Evolutionary conservation across 2,329 filamentous ascomycete genomes (phyloP).

Genomic region (Exophiala viscosa): DNA sequence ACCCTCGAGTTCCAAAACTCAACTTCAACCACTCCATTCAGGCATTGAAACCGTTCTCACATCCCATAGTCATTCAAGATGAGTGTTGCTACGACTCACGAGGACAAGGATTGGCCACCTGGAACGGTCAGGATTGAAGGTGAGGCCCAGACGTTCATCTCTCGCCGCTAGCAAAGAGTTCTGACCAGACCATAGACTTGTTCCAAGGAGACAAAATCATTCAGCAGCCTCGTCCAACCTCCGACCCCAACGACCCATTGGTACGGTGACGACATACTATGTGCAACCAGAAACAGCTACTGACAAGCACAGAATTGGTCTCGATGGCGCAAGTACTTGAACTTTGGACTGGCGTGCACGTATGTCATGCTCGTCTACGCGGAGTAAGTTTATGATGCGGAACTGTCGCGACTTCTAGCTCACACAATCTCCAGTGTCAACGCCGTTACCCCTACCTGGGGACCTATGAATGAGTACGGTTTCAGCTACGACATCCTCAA

Average conservation of each 20-base stretch:
- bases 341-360: conserved; percentile 41
- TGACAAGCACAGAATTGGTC: conserved; percentile 41
- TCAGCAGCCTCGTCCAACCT: conserved; percentile 38
- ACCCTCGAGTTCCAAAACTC: too few relatives aligned
- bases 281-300: conserved; percentile 24
- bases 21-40: too few relatives aligned
- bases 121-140: too few relatives aligned
- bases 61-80: too few relatives aligned
- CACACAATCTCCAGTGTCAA: background rate
- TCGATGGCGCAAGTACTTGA: conserved; percentile 38
- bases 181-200: too few relatives aligned
- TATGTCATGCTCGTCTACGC: conserved; percentile 45
- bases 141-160: too few relatives aligned
- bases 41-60: too few relatives aligned
- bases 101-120: too few relatives aligned
- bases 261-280: conserved; percentile 39
- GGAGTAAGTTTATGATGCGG: conserved; percentile 26
- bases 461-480: conserved; percentile 43
- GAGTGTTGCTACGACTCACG: too few relatives aligned
- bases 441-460: conserved; percentile 25
- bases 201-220: conserved; percentile 13
- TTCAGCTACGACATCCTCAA: conserved; percentile 44
- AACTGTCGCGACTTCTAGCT: too few relatives aligned
- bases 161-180: too few relatives aligned
- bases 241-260: conserved; percentile 40